phyloP scores from a whole-genome alignment of 2,329 filamentous ascomycete genomes.

The Cordyceps sp. region DNA sequence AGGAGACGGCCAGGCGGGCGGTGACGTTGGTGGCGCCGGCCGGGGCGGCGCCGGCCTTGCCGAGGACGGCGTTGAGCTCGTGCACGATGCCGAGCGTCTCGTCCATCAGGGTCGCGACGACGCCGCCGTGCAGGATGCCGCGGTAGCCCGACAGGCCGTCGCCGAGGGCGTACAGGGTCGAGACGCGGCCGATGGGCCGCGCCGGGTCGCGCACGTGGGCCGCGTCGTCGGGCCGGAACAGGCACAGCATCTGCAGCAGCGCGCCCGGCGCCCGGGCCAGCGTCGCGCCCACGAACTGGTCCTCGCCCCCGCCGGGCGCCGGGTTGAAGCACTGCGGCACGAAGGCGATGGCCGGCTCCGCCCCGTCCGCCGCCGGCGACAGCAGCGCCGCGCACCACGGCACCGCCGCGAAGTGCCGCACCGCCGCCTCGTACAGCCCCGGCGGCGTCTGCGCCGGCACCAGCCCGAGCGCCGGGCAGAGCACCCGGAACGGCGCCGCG shows the following conservation, averaged over 20 bases:
- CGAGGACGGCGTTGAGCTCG: slow-evolving; percentile 17
- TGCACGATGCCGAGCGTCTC: slow-evolving; percentile 19
- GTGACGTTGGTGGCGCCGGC: slow-evolving; percentile 16
- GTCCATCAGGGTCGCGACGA: slow-evolving; percentile 18
- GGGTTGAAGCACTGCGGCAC: slow-evolving; percentile 17
- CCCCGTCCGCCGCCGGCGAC: too few relatives aligned
- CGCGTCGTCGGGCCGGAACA: slow-evolving; percentile 13
- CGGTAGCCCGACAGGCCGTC: slow-evolving; percentile 16
- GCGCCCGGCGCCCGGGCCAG: slow-evolving; percentile 10
- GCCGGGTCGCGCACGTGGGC: slow-evolving; percentile 8
- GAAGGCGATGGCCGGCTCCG: slow-evolving; percentile 14
- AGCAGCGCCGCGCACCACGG: too few relatives aligned
- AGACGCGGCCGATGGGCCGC: slow-evolving; percentile 11
- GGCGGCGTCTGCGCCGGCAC: too few relatives aligned
- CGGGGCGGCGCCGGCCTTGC: slow-evolving; percentile 11
- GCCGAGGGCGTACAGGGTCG: slow-evolving; percentile 15
- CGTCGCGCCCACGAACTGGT: slow-evolving; percentile 17
- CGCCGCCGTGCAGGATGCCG: slow-evolving; percentile 18
- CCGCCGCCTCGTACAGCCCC: too few relatives aligned
- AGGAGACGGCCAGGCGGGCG: slow-evolving; percentile 17
- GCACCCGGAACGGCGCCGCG: too few relatives aligned
- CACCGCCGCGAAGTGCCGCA: too few relatives aligned
- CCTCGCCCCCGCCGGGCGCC: slow-evolving; percentile 7
- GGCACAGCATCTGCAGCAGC: slow-evolving; percentile 16
- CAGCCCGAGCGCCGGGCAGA: too few relatives aligned